Conservation (phyloP, 2,329 filamentous ascomycete genomes). For the Colletotrichum filicis region DNA sequence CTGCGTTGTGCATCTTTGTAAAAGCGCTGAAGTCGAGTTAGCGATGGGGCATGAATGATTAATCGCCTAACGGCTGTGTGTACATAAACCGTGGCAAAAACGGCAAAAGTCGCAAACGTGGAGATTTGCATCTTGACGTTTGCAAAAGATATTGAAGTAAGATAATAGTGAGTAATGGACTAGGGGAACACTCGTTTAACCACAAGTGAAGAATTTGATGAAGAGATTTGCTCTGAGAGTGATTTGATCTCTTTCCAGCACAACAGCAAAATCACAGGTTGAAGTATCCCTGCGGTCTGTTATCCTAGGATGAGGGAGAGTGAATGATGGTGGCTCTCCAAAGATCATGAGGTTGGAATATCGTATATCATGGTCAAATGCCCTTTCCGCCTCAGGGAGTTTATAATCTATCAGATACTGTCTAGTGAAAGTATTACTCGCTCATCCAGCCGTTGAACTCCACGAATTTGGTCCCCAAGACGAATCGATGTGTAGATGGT, state of each 20-base stretch:
- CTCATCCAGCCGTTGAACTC: background rate
- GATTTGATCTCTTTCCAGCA: no score
- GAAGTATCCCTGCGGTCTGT: no score
- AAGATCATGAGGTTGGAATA: no score
- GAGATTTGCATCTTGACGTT: conserved; percentile 8
- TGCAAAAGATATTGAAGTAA: background rate
- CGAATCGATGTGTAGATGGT: no score
- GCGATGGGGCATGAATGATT: background rate
- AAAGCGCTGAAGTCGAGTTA: background rate
- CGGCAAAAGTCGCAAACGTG: background rate
- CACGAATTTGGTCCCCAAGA: background rate
- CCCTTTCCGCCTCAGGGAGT: background rate
- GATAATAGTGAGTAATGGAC: no score
- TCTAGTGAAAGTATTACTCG: conserved; percentile 11
- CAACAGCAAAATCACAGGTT: no score
- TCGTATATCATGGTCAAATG: background rate
- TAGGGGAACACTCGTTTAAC: no score
- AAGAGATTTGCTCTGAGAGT: no score
- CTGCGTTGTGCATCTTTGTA: conserved; percentile 21
- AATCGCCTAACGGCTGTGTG: fast-evolving
- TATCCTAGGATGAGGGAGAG: no score
- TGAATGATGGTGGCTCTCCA: no score
- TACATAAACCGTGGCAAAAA: conserved; percentile 8
- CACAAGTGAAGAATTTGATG: no score
- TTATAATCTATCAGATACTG: background rate